Evolutionary conservation across 345 rosid species (phyloP).

Genomic region (Lumnitzera racemosa): DNA sequence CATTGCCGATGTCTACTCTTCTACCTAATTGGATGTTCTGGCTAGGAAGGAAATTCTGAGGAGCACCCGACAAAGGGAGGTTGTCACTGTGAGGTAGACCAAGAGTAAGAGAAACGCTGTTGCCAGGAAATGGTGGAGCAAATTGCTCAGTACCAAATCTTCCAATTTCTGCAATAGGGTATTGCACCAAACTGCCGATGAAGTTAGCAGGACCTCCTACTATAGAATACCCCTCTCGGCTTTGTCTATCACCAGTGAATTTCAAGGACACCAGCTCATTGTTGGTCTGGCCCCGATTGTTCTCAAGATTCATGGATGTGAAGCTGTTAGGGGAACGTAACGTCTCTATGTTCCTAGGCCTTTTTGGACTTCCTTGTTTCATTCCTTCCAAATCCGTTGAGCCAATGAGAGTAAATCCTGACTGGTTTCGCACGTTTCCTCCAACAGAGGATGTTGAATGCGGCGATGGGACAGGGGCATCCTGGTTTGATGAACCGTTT

Average conservation of each 20-base stretch:
- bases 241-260: conserved; percentile 50
- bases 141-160: conserved; percentile 73
- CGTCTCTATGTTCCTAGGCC: conserved; percentile 44
- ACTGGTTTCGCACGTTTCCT: conserved; percentile 34
- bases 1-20: conserved; percentile 60
- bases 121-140: conserved; percentile 64
- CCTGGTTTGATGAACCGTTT: conserved; percentile 24
- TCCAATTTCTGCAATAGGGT: conserved; percentile 79
- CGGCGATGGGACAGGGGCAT: conserved; percentile 35
- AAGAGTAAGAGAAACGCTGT: conserved; percentile 84
- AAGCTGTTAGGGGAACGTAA: conserved; percentile 38
- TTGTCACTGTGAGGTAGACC: conserved; percentile 90
- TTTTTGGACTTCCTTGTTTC: conserved; percentile 75
- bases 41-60: conserved; percentile 66
- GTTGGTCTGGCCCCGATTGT: conserved; percentile 36
- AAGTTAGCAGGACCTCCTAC: conserved; percentile 56
- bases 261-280: conserved; percentile 46
- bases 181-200: conserved; percentile 80
- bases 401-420: conserved; percentile 51
- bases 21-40: conserved; percentile 77
- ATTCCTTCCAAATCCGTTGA: conserved; percentile 72
- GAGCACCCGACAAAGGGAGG: conserved; percentile 63
- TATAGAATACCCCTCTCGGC: conserved; percentile 71
- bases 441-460: conserved; percentile 38
- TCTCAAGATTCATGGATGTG: conserved; percentile 34